Percentiles rank a stretch among this genome's conserved stretches.
These are phyloP conservation scores for Niebla homalea DNA, from an alignment of 495 filamentous ascomycete species.

Conservation along the genomic window DNA sequence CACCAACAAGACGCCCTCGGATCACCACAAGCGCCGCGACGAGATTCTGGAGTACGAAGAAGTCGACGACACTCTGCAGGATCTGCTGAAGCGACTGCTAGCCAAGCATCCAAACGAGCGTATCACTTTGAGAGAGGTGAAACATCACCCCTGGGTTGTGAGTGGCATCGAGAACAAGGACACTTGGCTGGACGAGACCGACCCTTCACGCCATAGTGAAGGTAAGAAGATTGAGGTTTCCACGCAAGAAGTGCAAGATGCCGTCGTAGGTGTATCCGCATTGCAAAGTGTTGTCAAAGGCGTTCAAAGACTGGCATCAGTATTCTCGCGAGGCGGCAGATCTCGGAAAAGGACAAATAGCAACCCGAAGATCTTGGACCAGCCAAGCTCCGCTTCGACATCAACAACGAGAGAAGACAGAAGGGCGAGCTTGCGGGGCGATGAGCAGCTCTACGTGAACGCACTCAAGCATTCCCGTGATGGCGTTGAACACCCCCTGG, in stretches of 20 bases:
- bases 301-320: conserved; percentile 34
- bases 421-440: conserved; percentile 55
- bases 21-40: conserved; percentile 42
- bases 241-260: conserved; percentile 72
- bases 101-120: conserved; percentile 79
- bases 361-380: conserved; percentile 10
- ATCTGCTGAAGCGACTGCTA: conserved; percentile 70
- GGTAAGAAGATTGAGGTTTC: conserved; percentile 90
- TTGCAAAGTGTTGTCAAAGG: conserved; percentile 60
- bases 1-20: conserved; percentile 37
- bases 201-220: conserved; percentile 65
- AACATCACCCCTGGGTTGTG: conserved; percentile 93
- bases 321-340: conserved; percentile 17
- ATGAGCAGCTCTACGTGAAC: conserved; percentile 48
- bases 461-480: conserved; percentile 36
- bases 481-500: conserved; percentile 58
- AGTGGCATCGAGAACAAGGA: conserved; percentile 59
- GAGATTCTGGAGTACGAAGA: conserved; percentile 73
- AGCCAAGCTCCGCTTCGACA: conserved; percentile 7
- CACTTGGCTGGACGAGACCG: conserved; percentile 84
- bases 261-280: conserved; percentile 79
- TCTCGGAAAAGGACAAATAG: conserved; percentile 18
- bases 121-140: conserved; percentile 83
- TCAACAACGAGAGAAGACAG: conserved; percentile 32
- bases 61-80: conserved; percentile 66